Evolutionary conservation across 208 protist genomes (phyloP), one percentile per base, ranked within the genome.

Genomic region (Acanthamoeba royreba): DNA sequence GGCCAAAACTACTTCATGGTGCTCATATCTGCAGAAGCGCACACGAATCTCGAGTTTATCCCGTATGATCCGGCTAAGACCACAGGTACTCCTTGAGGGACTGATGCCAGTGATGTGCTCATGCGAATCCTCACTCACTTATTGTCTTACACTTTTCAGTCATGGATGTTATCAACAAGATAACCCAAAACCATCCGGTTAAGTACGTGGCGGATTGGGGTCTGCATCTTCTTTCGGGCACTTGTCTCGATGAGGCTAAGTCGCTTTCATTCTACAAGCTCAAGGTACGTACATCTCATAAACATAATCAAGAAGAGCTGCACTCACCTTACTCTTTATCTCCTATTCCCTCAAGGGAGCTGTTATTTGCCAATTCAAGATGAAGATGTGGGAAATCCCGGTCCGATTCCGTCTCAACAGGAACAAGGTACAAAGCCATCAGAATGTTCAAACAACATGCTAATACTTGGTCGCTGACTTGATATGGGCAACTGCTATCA

Each of bases 351-450:
- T 17, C 15, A 0, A 85, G 46, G 74, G 74, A n/a, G 28, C 74
- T 19, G 46, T 53, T 19, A 90, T 90, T 38, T 90, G 83, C 83
- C 83, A 90, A 33, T 90, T 90, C 53, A 90, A 90, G 83, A 90
- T 90, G 83, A 90, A 90, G 53, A 90, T 69, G 31, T 90, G 83
- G 83, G 45, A 69, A n/a, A 55, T 90, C 38, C 83, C 83, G 0
- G 53, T 90, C 8, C 46, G 83, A 38, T 90, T 90, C 83, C 25
- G 83, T 33, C 31, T 90, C 19, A 69, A 58, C 52, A 55, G 83
- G 17, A 66, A 85, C 74, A 85, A 85, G 74, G 55, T 63, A 61
- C 2, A 61, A n/a, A n/a, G n/a, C n/a, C n/a, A n/a, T n/a, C n/a
- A n/a, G n/a, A n/a, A n/a, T n/a, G n/a, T n/a, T n/a, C n/a, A n/a